Conservation (phyloP, 2,329 filamentous ascomycete genomes). For the Blastomyces gilchristii region DNA sequence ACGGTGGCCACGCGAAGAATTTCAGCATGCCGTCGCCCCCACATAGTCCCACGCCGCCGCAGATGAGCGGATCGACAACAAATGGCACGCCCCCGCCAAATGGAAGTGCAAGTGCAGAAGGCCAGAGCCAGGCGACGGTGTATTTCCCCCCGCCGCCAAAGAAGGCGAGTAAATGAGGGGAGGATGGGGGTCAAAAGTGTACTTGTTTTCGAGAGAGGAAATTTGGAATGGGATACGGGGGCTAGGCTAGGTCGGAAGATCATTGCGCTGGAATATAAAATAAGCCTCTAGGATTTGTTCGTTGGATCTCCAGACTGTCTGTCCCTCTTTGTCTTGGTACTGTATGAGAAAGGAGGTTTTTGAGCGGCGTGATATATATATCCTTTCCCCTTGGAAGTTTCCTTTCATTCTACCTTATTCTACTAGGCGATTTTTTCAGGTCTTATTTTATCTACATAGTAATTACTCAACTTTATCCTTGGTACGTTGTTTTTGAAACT, state of each 20-base stretch:
- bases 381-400: background rate
- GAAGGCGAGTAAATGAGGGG: slow-evolving; percentile 22
- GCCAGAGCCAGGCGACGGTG: slow-evolving; percentile 19
- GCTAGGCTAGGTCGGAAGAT: background rate
- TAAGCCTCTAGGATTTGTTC: background rate
- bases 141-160: slow-evolving; percentile 39
- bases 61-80: background rate
- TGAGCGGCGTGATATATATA: background rate
- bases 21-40: slow-evolving; percentile 17
- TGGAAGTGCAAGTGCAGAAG: background rate
- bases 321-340: background rate
- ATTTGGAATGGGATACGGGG: background rate
- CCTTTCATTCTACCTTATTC: background rate
- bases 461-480: background rate
- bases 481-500: background rate
- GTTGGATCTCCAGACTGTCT: background rate
- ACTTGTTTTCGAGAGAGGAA: background rate
- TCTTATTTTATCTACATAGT: background rate
- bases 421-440: background rate
- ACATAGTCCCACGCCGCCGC: slow-evolving; percentile 8
- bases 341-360: background rate
- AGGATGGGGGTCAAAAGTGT: background rate
- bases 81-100: background rate
- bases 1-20: background rate
- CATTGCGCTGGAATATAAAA: background rate